Conservation (phyloP, 2,329 filamentous ascomycete species). For the Botrytis paeoniae region DNA sequence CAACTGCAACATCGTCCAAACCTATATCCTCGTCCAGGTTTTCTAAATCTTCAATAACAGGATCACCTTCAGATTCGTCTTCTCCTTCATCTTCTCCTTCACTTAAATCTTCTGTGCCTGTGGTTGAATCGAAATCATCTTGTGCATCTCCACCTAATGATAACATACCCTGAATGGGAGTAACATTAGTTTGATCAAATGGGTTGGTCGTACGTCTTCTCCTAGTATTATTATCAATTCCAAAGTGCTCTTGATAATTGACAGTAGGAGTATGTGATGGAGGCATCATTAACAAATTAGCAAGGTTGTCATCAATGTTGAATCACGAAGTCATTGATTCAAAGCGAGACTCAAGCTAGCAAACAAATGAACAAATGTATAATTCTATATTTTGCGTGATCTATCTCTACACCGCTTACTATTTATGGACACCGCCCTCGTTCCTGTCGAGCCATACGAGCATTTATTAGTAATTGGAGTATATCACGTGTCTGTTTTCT, state of each 20-base stretch:
- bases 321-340: background rate
- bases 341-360: background rate
- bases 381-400: background rate
- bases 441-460: background rate
- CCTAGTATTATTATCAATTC: background rate
- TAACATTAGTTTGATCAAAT: background rate
- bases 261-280: conserved; percentile 1
- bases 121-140: conserved; percentile 1
- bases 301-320: background rate
- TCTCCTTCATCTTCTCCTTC: conserved; percentile 22
- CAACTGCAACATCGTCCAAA: conserved; percentile 17
- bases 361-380: background rate
- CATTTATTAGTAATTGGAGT: no score
- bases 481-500: background rate
- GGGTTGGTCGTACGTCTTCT: conserved; percentile 8
- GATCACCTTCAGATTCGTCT: conserved; percentile 19
- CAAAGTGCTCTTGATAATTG: conserved; percentile 17
- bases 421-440: conserved; percentile 2
- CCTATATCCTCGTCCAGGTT: conserved; percentile 19
- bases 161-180: background rate
- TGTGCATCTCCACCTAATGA: background rate
- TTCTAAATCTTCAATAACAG: background rate
- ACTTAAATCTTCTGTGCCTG: background rate
- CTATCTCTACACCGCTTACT: conserved; percentile 4
- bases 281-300: background rate